Percentiles rank a stretch among this genome's conserved stretches.
Conservation (phyloP, 306 rosid species). For the Corylus heterophylla region DNA sequence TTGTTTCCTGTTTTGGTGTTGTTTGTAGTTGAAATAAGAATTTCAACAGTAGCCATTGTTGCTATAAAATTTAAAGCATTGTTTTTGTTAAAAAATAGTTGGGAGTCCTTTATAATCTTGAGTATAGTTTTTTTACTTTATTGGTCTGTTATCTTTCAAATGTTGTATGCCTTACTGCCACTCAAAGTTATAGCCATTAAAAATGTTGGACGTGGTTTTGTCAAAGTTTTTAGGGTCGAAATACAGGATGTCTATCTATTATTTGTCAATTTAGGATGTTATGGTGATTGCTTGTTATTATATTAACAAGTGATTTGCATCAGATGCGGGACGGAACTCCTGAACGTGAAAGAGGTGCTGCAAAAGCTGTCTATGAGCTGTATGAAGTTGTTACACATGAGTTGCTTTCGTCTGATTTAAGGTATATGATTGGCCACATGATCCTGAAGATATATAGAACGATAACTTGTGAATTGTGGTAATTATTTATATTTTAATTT, state of each 20-base stretch:
- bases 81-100: background rate
- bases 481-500: conserved; percentile 15
- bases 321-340: conserved; percentile 78
- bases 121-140: background rate
- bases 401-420: conserved; percentile 69
- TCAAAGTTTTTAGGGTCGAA: background rate
- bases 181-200: background rate
- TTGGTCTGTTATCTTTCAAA: background rate
- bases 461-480: background rate
- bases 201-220: conserved; percentile 1
- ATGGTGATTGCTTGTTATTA: conserved; percentile 7
- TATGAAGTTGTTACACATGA: conserved; percentile 87
- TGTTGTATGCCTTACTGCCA: background rate
- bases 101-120: background rate
- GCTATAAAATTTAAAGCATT: background rate
- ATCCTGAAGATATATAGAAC: conserved; percentile 4
- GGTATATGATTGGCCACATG: conserved; percentile 47
- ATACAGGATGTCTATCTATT: background rate
- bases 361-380: conserved; percentile 67
- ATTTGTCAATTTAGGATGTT: background rate
- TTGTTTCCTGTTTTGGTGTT: background rate
- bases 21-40: background rate
- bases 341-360: conserved; percentile 81
- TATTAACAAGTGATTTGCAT: conserved; percentile 25
- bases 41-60: background rate